phyloP scores from a whole-genome alignment of 306 rosid species.

The Pterocarpus santalinus region DNA sequence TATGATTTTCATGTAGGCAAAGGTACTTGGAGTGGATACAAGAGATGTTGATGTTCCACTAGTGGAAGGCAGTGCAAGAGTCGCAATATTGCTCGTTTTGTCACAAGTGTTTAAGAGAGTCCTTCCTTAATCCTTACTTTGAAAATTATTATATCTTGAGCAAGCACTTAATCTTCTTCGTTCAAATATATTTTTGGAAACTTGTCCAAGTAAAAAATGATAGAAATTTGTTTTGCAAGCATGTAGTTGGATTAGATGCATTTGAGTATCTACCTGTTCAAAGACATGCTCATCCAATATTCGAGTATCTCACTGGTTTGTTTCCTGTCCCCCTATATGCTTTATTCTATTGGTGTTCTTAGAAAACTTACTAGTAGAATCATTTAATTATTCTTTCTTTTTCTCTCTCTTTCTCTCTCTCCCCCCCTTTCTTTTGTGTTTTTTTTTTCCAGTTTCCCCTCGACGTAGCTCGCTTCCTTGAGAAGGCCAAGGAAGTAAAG shows the following conservation, averaged over 20 bases:
- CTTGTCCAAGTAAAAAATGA: too few species aligned
- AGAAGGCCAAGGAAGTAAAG: constrained; percentile 83
- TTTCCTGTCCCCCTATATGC: constrained; percentile 41
- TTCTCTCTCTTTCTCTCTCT: background rate
- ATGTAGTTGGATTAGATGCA: too few species aligned
- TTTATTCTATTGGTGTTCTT: constrained; percentile 26
- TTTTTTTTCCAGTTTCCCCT: background rate
- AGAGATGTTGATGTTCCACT: constrained; percentile 96
- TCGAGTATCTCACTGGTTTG: constrained; percentile 72
- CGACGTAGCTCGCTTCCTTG: constrained; percentile 83
- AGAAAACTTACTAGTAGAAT: background rate
- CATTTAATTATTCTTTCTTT: background rate
- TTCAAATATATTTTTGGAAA: background rate
- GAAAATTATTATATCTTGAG: background rate
- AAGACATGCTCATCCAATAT: too few species aligned
- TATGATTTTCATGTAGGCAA: constrained; percentile 67
- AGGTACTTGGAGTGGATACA: constrained; percentile 89
- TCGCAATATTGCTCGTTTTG: constrained; percentile 89
- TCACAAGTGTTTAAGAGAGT: constrained; percentile 72
- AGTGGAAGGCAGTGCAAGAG: constrained; percentile 93
- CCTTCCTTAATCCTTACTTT: constrained; percentile 18
- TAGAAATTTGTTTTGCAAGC: too few species aligned
- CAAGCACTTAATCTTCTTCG: constrained; percentile 17
- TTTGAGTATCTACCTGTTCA: too few species aligned
- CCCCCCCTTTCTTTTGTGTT: too few species aligned